phyloP scores from a whole-genome alignment of 768 basidiomycete genomes.

The Boletus rufocinnamomeus region DNA sequence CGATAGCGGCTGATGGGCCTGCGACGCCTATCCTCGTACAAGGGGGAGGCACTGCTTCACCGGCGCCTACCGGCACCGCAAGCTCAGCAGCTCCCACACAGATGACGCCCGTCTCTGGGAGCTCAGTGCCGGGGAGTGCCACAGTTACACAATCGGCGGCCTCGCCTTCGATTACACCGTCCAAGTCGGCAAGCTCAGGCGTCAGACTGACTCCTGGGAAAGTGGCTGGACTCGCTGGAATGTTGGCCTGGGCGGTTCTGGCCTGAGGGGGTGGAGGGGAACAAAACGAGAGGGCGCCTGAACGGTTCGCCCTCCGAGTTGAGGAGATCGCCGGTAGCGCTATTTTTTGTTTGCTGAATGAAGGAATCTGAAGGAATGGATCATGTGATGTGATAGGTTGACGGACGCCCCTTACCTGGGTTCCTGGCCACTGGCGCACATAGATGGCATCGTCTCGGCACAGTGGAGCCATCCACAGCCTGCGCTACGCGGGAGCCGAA shows the following conservation, averaged over 20 bases:
- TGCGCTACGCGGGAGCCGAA: constrained; percentile 11
- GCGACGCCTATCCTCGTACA: constrained; percentile 13
- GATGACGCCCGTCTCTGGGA: neutral
- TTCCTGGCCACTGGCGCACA: constrained; percentile 21
- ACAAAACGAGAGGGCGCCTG: constrained; percentile 1
- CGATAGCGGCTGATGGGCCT: no score
- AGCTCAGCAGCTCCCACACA: neutral
- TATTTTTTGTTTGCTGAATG: neutral
- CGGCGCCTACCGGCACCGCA: neutral
- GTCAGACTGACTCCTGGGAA: neutral
- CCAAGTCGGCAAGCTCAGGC: no score
- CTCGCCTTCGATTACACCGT: neutral
- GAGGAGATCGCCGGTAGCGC: neutral
- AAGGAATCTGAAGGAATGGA: no score
- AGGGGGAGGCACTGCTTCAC: constrained; percentile 9
- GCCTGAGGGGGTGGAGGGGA: neutral
- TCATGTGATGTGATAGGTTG: no score
- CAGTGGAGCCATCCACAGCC: constrained; percentile 12
- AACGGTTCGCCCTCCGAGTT: constrained; percentile 6
- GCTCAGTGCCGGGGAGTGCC: constrained; percentile 5
- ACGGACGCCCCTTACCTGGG: no score
- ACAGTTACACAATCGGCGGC: neutral
- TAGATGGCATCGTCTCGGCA: constrained; percentile 12
- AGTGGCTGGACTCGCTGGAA: neutral
- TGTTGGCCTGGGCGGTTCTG: constrained; percentile 6